phyloP scores from a whole-genome alignment of 2,329 filamentous ascomycete species.

The Venturia carpophila region DNA sequence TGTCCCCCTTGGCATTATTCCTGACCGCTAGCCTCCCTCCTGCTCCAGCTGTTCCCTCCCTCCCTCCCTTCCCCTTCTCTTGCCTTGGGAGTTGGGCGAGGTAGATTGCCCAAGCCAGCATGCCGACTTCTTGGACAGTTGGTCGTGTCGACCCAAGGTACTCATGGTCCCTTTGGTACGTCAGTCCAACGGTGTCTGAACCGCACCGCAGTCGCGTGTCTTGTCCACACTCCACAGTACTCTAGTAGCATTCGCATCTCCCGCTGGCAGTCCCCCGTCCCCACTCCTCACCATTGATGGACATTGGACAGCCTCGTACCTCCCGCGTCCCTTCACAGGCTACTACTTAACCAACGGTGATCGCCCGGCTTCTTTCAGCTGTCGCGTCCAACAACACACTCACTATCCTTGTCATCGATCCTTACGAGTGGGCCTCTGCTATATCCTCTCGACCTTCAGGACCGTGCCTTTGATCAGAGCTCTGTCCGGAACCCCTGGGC shows the following conservation, averaged over 20 bases:
- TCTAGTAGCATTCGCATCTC: no score
- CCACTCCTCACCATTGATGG: no score
- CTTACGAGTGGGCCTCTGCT: not conserved
- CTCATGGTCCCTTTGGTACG: not conserved
- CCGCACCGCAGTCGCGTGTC: not conserved
- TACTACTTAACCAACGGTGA: not conserved
- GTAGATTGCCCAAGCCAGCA: not conserved
- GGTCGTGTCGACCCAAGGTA: not conserved
- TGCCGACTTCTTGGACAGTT: not conserved
- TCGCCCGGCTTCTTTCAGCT: not conserved
- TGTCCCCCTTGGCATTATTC: slow-evolving; percentile 1
- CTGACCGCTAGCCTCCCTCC: slow-evolving; percentile 1
- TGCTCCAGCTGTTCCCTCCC: not conserved
- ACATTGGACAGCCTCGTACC: not conserved
- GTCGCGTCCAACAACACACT: not conserved
- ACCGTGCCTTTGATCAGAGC: not conserved
- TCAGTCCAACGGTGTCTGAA: not conserved
- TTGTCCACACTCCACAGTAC: no score
- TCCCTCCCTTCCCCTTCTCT: no score
- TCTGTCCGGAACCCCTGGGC: not conserved
- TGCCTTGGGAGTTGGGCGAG: not conserved
- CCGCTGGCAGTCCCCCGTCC: no score
- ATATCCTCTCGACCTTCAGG: not conserved
- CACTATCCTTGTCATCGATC: not conserved
- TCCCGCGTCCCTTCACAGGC: not conserved